Evolutionary conservation across 2,329 filamentous ascomycete genomes (phyloP), one percentile per base, ranked within the genome.

Genomic region (Fusarium tuaranense): DNA sequence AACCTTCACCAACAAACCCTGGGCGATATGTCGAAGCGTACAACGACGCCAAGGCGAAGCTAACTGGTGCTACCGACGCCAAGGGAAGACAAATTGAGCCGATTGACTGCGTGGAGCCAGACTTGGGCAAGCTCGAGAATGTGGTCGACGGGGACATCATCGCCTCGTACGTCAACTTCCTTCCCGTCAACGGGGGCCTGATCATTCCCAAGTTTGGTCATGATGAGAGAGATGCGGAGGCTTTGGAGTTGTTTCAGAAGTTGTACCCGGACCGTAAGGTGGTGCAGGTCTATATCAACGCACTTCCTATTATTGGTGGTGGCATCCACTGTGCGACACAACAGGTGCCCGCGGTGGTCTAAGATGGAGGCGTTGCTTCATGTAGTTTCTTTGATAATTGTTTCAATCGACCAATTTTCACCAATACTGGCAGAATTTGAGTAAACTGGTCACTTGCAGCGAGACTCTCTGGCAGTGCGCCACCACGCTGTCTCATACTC

Each of bases 271-370:
- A 60, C n/a, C 58, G 34, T 5, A 60, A 44, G 32, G 55, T 58
- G 32, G 34, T 39, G 20, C 55, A 59, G 13, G 66, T 69, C 2
- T 38, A 69, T 16, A 44, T 71, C 25, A 55, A 69, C 14, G 44
- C 46, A 1, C 36, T 69, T 12, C 69, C 67, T 10, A 48, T 61
- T 1, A 63, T 63, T 14, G 63, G 63, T 6, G 63, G 69, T 18
- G 63, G 69, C 2, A 63, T 71, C 25, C 69, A 71, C 20, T 71
- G 69, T 41, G 67, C 67, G 8, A 69, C 67, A 30, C 67, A 69
- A 4, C 63, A 71, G 7, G 59, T 71, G 14, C 59, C 51, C n/a
- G 65, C 60, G 9, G 30, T 25, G 25, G 20, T 39, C 14, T 8
- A 22, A 7, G 34, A 20, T 12, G 8, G 6, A 25, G 53, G 53